Base-by-base conservation (phyloP, 1,284 basidiomycete species). In the Papiliotrema terrestris region DNA sequence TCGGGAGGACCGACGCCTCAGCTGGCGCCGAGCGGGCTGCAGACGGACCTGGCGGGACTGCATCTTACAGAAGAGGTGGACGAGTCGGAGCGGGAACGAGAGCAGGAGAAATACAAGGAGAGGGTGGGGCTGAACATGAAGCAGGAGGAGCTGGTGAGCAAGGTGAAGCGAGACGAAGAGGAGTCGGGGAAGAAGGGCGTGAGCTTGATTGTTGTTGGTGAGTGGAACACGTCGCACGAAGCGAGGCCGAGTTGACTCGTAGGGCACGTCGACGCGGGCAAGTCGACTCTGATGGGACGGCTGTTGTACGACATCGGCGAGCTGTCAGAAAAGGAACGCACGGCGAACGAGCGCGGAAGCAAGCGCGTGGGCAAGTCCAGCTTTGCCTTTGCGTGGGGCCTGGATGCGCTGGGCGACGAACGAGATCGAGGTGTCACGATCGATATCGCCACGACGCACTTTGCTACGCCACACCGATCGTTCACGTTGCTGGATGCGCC, bases 221-320 rank as follows among this genome's bases (percentile, higher is more conserved):
- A 64, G 84, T 78, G 11, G 8, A 23, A 17, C 6, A 0, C 36
- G 26, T 9, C n/a, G 3, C 22, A 19, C 15, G 6, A 20, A 22
- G 32, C 17, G 23, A 45, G n/a, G 42, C 22, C 38, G 17, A n/a
- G n/a, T 1, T 60, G 26, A 62, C 41, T 23, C 17, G 13, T 65
- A 92, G 94, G 95, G 23, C 95, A 98, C 69, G 95, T 99, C 57
- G 95, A 99, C 76, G 95, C 96, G 15, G 95, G 95, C 48, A 99
- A 99, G 76, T 97, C 94, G 11, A 99, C 95, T 0, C 76, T 99
- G 44, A 98, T 98, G 92, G 95, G 95, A 0, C 82, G 94, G 51
- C 73, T 99, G 59, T 74, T 98, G 44, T 94, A 96, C 71, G 96
- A 98, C 61, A 81, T 96, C 1, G 95, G 96, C 17, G 82, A 84